Base-by-base conservation (phyloP, 441 rosid genomes). In the Populus trichocarpa region DNA sequence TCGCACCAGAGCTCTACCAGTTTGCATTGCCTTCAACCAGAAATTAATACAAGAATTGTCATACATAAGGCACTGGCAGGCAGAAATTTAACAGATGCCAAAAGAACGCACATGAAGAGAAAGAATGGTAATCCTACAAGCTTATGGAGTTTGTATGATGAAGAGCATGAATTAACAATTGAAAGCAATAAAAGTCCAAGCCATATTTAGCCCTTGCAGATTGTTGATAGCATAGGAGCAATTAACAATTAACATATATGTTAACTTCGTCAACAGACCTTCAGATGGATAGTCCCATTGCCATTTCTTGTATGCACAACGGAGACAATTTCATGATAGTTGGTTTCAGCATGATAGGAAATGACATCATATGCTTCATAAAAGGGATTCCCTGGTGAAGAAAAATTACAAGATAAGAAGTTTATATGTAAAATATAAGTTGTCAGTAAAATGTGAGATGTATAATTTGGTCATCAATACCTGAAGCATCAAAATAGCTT, bases 1-100 rank as follows among this genome's bases (percentile, higher is more conserved):
- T 81, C 91, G 89, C 57, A 96, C 81, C 65, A 96, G 94, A 84
- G 97, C 96, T 84, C 87, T 91, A 28, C 99, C 99, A 38, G 87
- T 88, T 74, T 82, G 90, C 76, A 86, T 72, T 77, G 95, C 99
- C 99, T 96, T 83, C 85, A 87, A 85, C 82, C 75, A 79, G 69
- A 86, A 85, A 79, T 73, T 30, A 67, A 74, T 67, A 65, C 26
- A 57, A 28, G 70, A 68, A 67, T 72, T 71, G 72, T 63, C 72
- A 80, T 72, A 78, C 72, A 80, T 67, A 76, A 6, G 59, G 40
- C 80, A 46, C 18, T 42, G 40, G 68, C 75, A 5, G n/a, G 30
- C 57, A 42, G 77, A 72, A 74, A 69, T 73, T 67, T 30, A 78
- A 66, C 16, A 64, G 53, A 65, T 57, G 67, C n/a, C 20, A 79